Evolutionary conservation across 345 rosid genomes (phyloP).

Genomic region (Trapa bicornis): DNA sequence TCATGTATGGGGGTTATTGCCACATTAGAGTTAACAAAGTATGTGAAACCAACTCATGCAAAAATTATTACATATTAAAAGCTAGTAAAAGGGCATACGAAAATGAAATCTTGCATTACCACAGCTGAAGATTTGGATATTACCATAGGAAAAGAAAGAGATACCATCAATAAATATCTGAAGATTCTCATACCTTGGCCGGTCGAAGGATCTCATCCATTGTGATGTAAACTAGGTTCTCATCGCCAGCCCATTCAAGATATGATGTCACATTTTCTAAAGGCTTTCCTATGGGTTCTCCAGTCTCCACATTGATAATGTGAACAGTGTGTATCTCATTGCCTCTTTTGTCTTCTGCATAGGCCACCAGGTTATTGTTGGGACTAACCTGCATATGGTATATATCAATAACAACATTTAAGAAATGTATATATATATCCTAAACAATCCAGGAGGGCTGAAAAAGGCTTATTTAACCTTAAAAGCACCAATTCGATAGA

Average conservation of each 20-base stretch:
- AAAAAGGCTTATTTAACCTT: conserved; percentile 25
- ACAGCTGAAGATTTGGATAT: background rate
- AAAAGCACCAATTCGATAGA: conserved; percentile 52
- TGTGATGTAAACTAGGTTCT: conserved; percentile 57
- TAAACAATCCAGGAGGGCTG: background rate
- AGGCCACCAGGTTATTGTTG: conserved; percentile 62
- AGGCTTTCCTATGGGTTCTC: conserved; percentile 36
- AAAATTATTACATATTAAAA: background rate
- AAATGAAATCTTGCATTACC: background rate
- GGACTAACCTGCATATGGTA: conserved; percentile 46
- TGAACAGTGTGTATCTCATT: conserved; percentile 56
- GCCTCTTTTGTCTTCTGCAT: conserved; percentile 82
- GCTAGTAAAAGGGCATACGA: background rate
- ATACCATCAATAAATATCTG: background rate
- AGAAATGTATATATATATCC: background rate
- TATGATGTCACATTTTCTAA: conserved; percentile 38
- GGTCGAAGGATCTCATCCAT: conserved; percentile 83
- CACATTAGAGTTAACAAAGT: background rate
- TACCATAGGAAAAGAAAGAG: background rate
- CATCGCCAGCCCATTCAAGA: conserved; percentile 79
- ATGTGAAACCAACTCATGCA: background rate
- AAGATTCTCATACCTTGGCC: conserved; percentile 47
- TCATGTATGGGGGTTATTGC: too few species aligned
- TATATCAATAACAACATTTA: background rate
- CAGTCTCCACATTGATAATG: conserved; percentile 55